A percentile compares a stretch with the other conserved stretches of the same genome.
phyloP scores from a whole-genome alignment of 148 eudicot species.

The Simmondsia chinensis region DNA sequence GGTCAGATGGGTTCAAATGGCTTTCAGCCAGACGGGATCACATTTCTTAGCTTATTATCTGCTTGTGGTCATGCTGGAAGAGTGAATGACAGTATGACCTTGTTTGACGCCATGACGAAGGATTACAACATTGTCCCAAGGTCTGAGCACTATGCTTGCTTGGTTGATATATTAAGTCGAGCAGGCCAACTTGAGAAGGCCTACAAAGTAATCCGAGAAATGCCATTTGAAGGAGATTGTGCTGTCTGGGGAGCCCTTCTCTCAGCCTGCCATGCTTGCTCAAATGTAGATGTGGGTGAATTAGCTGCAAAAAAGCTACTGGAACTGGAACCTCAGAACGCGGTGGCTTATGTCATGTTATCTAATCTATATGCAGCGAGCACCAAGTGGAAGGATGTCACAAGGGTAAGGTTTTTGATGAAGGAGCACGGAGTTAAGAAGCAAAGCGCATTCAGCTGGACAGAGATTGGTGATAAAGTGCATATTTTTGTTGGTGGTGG shows the following conservation, averaged over 20 bases:
- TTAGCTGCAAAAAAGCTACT: conserved; percentile 28
- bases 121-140: conserved; percentile 17
- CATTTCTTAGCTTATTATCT: conserved; percentile 33
- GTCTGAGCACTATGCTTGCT: conserved; percentile 39
- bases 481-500: conserved; percentile 25
- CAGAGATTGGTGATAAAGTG: conserved; percentile 18
- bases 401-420: conserved; percentile 22
- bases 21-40: conserved; percentile 23
- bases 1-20: conserved; percentile 14
- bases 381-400: conserved; percentile 37
- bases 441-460: conserved; percentile 30
- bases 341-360: conserved; percentile 28
- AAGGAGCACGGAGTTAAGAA: conserved; percentile 24
- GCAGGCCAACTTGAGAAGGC: conserved; percentile 34
- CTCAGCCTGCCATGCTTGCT: conserved; percentile 27
- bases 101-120: conserved; percentile 27
- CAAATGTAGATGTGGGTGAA: conserved; percentile 25
- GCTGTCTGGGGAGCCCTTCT: conserved; percentile 46
- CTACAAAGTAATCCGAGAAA: conserved; percentile 19
- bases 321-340: conserved; percentile 25
- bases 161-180: conserved; percentile 34
- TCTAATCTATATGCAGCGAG: conserved; percentile 32
- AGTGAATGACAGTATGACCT: conserved; percentile 28
- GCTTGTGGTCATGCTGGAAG: conserved; percentile 25
- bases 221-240: conserved; percentile 27